These are phyloP conservation scores for Daldinia loculata DNA, from an alignment of 495 filamentous ascomycete genomes.

Conservation along the genomic window DNA sequence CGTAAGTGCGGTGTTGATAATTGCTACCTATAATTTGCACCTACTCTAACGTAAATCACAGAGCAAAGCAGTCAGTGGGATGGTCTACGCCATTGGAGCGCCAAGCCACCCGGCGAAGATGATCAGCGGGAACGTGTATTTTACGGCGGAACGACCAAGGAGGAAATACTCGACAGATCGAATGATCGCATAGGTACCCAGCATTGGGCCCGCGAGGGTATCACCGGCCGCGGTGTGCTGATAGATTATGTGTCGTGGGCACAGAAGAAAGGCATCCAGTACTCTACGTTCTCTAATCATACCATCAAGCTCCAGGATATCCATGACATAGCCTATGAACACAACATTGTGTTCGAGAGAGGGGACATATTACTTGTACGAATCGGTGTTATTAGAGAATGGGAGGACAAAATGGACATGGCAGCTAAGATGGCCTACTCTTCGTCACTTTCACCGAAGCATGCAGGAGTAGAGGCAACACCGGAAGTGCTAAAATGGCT, in stretches of 20 bases:
- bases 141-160: slow-evolving; percentile 40
- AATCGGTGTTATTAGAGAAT: slow-evolving; percentile 57
- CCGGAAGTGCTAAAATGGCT: slow-evolving; percentile 57
- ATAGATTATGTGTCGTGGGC: slow-evolving; percentile 43
- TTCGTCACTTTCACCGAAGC: slow-evolving; percentile 43
- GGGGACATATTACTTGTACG: slow-evolving; percentile 65
- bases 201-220: slow-evolving; percentile 54
- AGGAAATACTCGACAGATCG: slow-evolving; percentile 33
- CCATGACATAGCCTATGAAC: slow-evolving; percentile 41
- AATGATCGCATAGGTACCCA: slow-evolving; percentile 47
- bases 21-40: not conserved
- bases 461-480: slow-evolving; percentile 55
- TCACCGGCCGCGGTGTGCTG: slow-evolving; percentile 46
- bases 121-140: slow-evolving; percentile 46
- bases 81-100: slow-evolving; percentile 41
- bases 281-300: slow-evolving; percentile 20
- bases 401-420: slow-evolving; percentile 45
- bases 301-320: slow-evolving; percentile 17
- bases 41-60: slow-evolving; percentile 4
- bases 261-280: slow-evolving; percentile 29
- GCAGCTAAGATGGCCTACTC: slow-evolving; percentile 49
- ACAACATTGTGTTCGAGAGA: slow-evolving; percentile 47
- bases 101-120: not conserved
- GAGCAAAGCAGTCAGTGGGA: slow-evolving; percentile 39
- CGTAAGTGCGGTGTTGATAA: slow-evolving; percentile 14